Evolutionary conservation across 2,329 filamentous ascomycete species (phyloP), one percentile per base, ranked within the genome.

Genomic region (Aspergillus jensenii): DNA sequence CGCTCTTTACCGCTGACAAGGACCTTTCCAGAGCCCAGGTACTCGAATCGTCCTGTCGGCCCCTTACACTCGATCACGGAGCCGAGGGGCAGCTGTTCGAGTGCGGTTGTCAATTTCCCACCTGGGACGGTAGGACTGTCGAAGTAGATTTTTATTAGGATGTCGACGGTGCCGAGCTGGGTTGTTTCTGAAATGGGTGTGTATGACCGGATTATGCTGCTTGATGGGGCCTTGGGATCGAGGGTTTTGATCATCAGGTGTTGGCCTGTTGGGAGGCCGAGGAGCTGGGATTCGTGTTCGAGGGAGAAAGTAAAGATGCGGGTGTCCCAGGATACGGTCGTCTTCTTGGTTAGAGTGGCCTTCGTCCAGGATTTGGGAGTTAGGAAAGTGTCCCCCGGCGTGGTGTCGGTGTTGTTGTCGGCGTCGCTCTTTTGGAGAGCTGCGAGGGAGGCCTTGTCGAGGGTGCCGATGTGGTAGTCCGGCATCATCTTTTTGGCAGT

Each of bases 401-500:
- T 69, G 15, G 76, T 75, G 2, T 74, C 70, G 27, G 37, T 23
- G 41, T 41, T 56, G 79, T 71, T 1, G 74, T 33, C 21, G 21
- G 39, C 74, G 14, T 77, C 71, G 25, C 76, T 76, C 55, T 78
- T 74, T 14, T 80, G 77, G 2, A 95, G 80, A 0, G 79, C 70
- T 40, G 80, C 77, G 6, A 80, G 79, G 1, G 87, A 84, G 19
- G 79, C 78, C 62, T 85, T 78, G 65, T 90, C 85, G 12, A 96
- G 82, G 0, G 86, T 86, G 51, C 93, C 93, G 63, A 97, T 87
- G 73, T 97, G 92, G 69, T 96, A 96, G 45, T 82, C 76, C 11
- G 84, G 83, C 88, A 97, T 92, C 91, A 96, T 96, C 17, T 82
- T 83, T 76, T 96, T 96, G 35, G 93, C 93, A 15, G 90, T 96